Conservation (phyloP, 352 stramenopile species). For the Pelagophyceae sp. region DNA sequence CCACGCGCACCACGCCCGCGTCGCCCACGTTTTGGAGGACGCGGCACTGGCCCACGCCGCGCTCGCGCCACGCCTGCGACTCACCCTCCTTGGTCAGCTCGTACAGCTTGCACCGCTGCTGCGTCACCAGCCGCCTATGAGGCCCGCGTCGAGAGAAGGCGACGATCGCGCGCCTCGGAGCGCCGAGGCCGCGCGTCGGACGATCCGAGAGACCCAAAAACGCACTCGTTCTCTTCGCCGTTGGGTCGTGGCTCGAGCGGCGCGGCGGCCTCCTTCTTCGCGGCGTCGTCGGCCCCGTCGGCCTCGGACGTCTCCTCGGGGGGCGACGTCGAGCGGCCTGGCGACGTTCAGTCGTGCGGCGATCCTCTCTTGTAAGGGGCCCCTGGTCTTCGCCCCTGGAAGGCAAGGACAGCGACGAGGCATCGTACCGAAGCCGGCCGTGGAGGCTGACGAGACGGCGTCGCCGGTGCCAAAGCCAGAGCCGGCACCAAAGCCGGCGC, state of each 20-base stretch:
- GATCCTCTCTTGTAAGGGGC: too few species aligned
- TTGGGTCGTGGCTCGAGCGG: background rate
- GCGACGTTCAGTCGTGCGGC: too few species aligned
- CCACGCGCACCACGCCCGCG: background rate
- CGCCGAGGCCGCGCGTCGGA: too few species aligned
- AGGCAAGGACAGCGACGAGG: background rate
- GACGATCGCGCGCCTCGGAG: too few species aligned
- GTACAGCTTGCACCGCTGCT: background rate
- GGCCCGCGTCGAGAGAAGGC: background rate
- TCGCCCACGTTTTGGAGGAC: background rate
- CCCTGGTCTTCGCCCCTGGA: background rate
- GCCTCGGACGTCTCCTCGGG: background rate
- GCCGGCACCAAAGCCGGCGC: background rate
- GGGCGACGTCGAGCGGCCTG: too few species aligned
- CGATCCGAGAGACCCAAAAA: background rate
- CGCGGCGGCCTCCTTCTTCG: background rate
- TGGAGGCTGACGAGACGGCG: background rate
- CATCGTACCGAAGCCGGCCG: background rate
- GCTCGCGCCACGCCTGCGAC: background rate
- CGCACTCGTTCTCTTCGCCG: slow-evolving; percentile 3
- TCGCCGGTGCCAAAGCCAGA: background rate
- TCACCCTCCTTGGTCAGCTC: background rate
- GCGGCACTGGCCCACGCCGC: background rate
- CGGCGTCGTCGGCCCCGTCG: background rate
- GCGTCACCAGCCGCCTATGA: background rate